These are phyloP conservation scores for Adansonia madagascariensis DNA, from an alignment of 441 rosid genomes.

Conservation along the genomic window DNA sequence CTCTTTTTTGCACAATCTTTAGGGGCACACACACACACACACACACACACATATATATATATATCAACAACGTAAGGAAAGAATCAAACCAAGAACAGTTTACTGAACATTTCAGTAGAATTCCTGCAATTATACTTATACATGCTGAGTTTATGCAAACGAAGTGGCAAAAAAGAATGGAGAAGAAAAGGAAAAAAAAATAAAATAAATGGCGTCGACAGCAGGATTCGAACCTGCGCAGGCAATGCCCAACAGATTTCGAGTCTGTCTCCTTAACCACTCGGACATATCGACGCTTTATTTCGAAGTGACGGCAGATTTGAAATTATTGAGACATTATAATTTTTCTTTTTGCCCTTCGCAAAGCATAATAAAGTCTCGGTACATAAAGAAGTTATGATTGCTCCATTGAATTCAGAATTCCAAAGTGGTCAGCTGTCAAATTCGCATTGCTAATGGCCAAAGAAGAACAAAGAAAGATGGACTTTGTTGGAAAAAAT, in stretches of 20 bases:
- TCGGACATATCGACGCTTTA: conserved; percentile 72
- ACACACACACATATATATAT: background rate
- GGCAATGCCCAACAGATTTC: conserved; percentile 80
- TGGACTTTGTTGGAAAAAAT: background rate
- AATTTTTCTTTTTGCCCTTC: no score
- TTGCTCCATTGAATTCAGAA: background rate
- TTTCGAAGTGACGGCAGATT: background rate
- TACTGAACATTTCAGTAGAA: background rate
- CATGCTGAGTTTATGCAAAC: background rate
- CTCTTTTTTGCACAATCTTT: background rate
- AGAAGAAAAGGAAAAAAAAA: no score
- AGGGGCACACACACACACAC: background rate
- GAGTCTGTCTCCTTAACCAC: conserved; percentile 98
- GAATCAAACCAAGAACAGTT: background rate
- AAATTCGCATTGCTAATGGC: background rate
- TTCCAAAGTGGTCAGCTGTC: background rate
- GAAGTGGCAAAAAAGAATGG: background rate
- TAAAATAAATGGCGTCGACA: conserved; percentile 36
- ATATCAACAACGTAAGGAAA: conserved; percentile 7
- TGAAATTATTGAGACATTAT: background rate
- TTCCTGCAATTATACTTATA: background rate
- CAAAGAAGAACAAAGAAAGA: background rate
- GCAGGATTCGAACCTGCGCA: conserved; percentile 78
- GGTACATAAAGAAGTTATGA: background rate
- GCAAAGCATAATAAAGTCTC: no score